Base-by-base conservation (phyloP, 2,329 filamentous ascomycete genomes). In the Apiospora pterosperma region DNA sequence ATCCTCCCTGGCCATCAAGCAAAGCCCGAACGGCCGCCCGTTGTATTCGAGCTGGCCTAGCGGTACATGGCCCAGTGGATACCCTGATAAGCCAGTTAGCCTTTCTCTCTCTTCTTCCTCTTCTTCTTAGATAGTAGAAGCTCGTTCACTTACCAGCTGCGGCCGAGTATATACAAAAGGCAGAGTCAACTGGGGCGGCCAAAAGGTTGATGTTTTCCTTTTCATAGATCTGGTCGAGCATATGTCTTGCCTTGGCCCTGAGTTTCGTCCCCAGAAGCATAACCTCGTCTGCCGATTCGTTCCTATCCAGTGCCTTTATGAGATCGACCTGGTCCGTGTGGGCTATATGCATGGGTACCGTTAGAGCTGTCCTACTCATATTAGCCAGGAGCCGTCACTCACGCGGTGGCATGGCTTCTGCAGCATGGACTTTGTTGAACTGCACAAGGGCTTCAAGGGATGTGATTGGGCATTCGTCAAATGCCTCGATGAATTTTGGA, bases 361-460 rank as follows among this genome's bases (percentile, higher is more conserved):
- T 59, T 6, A 59, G 28, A 28, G 6, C 19, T 52, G 2, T 12
- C 11, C 23, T 62, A 8, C 12, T 10, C 1, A 16, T 63, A 39
- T 34, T 19, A 19, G 34, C 10, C 16, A 28, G 23, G 21, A 10
- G 34, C 1, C 21, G 2, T 12, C 14, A 61, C 64, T 38, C 41
- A 64, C 62, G 64, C 23, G 42, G 19, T 36, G 64, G 64, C 21
- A 66, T 23, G 3, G 64, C 64, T 31, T 39, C 36, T n/a, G 48
- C 36, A 10, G 61, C 62, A 39, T 66, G 12, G 1, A 19, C 36
- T 31, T 48, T 34, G 34, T 66, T 66, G 6, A 62, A 64, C 7
- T 55, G 14, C 19, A 66, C n/a, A 1, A 66, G 58, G 12, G 52
- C 62, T 23, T 64, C n/a, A 5, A 66, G 59, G 6, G 21, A 48